phyloP scores from a whole-genome alignment of 345 rosid species.

The Syzygium grande region DNA sequence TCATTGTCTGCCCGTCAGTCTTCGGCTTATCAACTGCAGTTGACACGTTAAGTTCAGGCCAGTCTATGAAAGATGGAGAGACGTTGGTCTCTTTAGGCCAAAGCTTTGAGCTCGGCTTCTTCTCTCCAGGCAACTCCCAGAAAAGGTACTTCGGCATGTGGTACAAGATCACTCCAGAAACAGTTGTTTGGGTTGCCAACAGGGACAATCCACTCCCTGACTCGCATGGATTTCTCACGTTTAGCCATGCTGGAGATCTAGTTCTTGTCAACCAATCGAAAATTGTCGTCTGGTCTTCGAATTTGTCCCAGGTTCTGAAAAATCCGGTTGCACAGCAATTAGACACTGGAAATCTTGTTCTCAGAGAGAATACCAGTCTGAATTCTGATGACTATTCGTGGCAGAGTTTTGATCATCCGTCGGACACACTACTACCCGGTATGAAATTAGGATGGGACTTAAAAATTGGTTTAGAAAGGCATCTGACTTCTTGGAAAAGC shows the following conservation, averaged over 20 bases:
- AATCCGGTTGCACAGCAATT: constrained; percentile 14
- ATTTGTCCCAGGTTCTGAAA: not conserved
- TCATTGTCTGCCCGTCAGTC: not conserved
- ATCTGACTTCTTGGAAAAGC: constrained; percentile 17
- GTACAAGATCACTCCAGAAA: constrained; percentile 7
- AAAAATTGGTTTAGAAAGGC: not conserved
- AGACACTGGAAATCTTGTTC: constrained; percentile 28
- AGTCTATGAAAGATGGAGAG: not conserved
- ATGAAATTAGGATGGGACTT: constrained; percentile 22
- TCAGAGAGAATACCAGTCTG: not conserved
- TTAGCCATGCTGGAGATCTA: constrained; percentile 4
- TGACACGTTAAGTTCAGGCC: not conserved
- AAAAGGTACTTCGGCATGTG: constrained; percentile 28
- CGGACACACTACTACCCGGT: constrained; percentile 19
- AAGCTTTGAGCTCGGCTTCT: constrained; percentile 12
- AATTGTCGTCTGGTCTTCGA: constrained; percentile 11
- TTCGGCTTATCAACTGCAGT: not conserved
- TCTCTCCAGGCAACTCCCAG: constrained; percentile 2
- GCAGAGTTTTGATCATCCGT: constrained; percentile 30
- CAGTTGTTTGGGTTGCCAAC: constrained; percentile 38
- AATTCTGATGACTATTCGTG: constrained; percentile 4
- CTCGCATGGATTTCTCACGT: constrained; percentile 8
- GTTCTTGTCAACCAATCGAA: not conserved
- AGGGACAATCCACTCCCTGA: constrained; percentile 17
- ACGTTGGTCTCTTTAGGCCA: constrained; percentile 1